These are phyloP conservation scores for Suillus subalutaceus DNA, from an alignment of 768 basidiomycete genomes.

Conservation along the genomic window DNA sequence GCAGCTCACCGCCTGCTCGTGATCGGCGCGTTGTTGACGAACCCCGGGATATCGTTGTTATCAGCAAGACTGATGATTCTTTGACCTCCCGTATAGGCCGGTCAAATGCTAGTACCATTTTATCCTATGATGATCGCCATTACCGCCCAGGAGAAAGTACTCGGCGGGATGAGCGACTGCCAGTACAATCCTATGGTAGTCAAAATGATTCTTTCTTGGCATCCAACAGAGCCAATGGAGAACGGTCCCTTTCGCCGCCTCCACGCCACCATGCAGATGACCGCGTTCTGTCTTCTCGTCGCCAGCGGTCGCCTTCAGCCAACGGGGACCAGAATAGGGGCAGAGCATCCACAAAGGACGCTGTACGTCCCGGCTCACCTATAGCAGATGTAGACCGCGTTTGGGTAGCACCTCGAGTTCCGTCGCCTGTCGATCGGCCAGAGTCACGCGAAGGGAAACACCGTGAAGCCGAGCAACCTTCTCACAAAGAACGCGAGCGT, in stretches of 20 bases:
- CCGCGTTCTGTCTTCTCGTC: conserved; percentile 24
- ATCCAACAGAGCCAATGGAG: conserved; percentile 20
- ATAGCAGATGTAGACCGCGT: conserved; percentile 28
- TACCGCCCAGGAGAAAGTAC: conserved; percentile 53
- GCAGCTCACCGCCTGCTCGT: conserved; percentile 30
- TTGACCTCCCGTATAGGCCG: conserved; percentile 31
- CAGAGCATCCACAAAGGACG: conserved; percentile 2
- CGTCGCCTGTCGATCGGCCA: conserved; percentile 15
- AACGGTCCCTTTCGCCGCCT: conserved; percentile 25
- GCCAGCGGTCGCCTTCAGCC: conserved; percentile 22
- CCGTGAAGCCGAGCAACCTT: conserved; percentile 24
- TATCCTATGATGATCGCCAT: conserved; percentile 65
- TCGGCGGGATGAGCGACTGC: conserved; percentile 32
- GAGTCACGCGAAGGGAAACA: conserved; percentile 29
- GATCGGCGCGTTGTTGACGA: conserved; percentile 28
- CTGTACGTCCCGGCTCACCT: conserved; percentile 8
- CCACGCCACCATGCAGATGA: conserved; percentile 29
- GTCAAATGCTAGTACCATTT: conserved; percentile 28
- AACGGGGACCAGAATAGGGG: conserved; percentile 26
- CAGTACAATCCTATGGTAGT: conserved; percentile 22
- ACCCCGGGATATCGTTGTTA: conserved; percentile 27
- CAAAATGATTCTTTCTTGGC: conserved; percentile 29
- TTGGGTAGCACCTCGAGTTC: conserved; percentile 21
- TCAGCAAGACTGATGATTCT: conserved; percentile 27
- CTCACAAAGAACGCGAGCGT: conserved; percentile 20